Percentiles rank a stretch among this genome's conserved stretches.
phyloP scores from a whole-genome alignment of 768 basidiomycete species.

The Trametes maxima region DNA sequence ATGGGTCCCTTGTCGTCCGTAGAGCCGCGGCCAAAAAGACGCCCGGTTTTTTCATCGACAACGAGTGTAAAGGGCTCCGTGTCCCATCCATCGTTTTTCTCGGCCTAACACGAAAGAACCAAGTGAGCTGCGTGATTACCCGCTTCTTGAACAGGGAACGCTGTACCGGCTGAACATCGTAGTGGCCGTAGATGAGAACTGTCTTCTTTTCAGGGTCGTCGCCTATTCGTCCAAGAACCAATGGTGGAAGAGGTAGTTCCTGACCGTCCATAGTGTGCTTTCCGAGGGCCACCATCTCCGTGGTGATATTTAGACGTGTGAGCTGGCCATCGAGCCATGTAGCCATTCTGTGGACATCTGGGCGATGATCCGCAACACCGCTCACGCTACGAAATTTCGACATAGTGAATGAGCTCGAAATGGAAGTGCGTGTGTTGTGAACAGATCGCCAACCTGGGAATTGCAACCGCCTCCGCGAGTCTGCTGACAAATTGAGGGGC shows the following conservation, averaged over 20 bases:
- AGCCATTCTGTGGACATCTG: conserved; percentile 85
- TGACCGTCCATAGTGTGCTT: conserved; percentile 73
- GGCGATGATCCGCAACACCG: conserved; percentile 69
- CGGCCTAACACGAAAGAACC: conserved; percentile 34
- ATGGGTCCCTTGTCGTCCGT: conserved; percentile 93
- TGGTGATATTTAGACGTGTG: conserved; percentile 73
- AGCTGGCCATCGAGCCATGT: conserved; percentile 78
- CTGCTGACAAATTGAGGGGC: conserved; percentile 75
- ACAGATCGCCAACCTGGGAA: conserved; percentile 60
- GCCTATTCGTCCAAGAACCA: conserved; percentile 80
- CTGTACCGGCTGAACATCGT: conserved; percentile 90
- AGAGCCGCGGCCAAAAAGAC: conserved; percentile 83
- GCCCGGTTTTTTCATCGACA: conserved; percentile 51
- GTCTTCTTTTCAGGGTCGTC: conserved; percentile 91
- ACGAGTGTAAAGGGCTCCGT: conserved; percentile 82
- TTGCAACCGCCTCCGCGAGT: conserved; percentile 81
- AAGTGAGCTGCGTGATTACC: not conserved
- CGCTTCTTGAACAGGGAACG: not conserved
- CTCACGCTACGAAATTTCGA: conserved; percentile 48
- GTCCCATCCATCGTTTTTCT: conserved; percentile 79
- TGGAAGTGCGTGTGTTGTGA: not conserved
- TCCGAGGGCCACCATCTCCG: conserved; percentile 75
- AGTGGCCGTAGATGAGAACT: conserved; percentile 91
- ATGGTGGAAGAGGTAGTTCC: conserved; percentile 76
- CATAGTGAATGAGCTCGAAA: too few species aligned